Evolutionary conservation across 176 grass and related monocot genomes (phyloP).

Genomic region (Tillandsia fasciculata): DNA sequence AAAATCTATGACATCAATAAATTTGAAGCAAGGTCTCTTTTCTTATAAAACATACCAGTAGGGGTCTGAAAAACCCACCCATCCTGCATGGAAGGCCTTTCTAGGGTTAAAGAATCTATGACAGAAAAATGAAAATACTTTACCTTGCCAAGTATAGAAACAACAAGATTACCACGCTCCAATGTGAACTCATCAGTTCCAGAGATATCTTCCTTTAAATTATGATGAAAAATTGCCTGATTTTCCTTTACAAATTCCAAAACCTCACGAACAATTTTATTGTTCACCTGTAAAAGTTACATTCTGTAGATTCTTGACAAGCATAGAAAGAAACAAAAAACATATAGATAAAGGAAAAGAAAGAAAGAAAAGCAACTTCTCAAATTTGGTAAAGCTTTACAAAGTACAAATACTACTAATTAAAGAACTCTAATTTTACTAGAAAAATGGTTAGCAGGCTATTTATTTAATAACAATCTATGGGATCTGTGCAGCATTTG

Average conservation of each 20-base stretch:
- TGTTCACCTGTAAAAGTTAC: conserved; percentile 62
- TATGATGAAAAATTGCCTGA: conserved; percentile 56
- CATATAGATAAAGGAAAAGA: background rate
- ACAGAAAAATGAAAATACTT: conserved; percentile 10
- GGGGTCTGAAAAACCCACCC: background rate
- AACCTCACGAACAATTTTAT: conserved; percentile 89
- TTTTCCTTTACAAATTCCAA: conserved; percentile 77
- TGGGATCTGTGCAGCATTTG: too few species aligned
- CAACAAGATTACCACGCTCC: conserved; percentile 65
- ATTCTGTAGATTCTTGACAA: background rate
- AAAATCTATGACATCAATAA: too few species aligned
- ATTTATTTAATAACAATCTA: too few species aligned
- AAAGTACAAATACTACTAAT: too few species aligned
- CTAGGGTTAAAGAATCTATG: conserved; percentile 6
- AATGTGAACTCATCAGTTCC: conserved; percentile 54
- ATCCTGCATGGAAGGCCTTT: background rate
- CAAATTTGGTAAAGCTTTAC: too few species aligned
- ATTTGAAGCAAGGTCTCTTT: too few species aligned
- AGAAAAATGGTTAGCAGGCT: too few species aligned
- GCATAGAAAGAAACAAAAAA: background rate
- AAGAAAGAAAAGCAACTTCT: background rate
- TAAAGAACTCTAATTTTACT: too few species aligned
- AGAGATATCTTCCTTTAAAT: conserved; percentile 62
- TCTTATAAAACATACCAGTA: too few species aligned
- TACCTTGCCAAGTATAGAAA: conserved; percentile 93